A percentile compares a stretch with the other conserved stretches of the same genome.
phyloP scores from a whole-genome alignment of 352 stramenopile genomes.

The Blastocystis sp. region DNA sequence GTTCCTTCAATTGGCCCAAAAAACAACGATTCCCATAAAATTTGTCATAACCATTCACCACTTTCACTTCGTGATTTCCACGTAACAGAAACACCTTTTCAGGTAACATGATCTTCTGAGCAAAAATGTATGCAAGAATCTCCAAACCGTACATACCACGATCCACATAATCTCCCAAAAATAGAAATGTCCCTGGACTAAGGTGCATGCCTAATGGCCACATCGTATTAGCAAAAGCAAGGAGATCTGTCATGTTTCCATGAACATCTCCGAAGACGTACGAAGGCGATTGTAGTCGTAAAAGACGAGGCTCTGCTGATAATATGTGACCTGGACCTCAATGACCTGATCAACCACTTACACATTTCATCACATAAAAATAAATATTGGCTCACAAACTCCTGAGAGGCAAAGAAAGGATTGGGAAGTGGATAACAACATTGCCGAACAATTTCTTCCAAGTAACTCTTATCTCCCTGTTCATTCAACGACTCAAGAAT shows the following conservation, averaged over 20 bases:
- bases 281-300: conserved; percentile 77
- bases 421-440: conserved; percentile 8
- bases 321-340: conserved; percentile 66
- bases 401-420: background rate
- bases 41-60: conserved; percentile 79
- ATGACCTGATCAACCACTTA: background rate
- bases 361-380: conserved; percentile 49
- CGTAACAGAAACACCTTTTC: conserved; percentile 77
- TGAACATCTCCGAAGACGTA: conserved; percentile 88
- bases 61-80: conserved; percentile 80
- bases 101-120: conserved; percentile 80
- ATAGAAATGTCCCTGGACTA: conserved; percentile 85
- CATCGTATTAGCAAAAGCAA: conserved; percentile 87
- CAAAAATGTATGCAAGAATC: conserved; percentile 80
- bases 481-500: background rate
- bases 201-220: conserved; percentile 84
- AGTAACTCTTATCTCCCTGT: background rate
- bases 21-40: conserved; percentile 78
- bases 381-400: conserved; percentile 10
- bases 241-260: conserved; percentile 82
- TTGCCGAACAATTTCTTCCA: conserved; percentile 11
- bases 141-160: conserved; percentile 84
- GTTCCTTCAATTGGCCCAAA: conserved; percentile 75
- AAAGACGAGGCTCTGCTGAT: conserved; percentile 73
- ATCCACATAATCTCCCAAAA: conserved; percentile 87